Percentiles rank a stretch among this genome's conserved stretches.
These are phyloP conservation scores for Staphylotrichum tortipilum DNA, from an alignment of 495 filamentous ascomycete genomes.

Conservation along the genomic window DNA sequence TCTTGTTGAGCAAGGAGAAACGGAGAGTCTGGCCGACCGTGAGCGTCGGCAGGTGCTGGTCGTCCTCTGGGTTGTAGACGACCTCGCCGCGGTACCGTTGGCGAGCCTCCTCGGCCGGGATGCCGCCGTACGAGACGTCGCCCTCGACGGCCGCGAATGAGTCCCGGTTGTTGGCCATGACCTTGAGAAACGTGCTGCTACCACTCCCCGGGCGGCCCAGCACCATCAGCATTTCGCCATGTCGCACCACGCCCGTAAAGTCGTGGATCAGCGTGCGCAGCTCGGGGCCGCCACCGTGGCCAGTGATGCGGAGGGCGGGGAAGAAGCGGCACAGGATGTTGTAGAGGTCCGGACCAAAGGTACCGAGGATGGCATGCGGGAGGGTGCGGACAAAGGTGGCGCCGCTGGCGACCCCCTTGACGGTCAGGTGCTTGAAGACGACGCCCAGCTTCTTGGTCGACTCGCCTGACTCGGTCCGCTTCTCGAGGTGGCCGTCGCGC, in stretches of 20 bases:
- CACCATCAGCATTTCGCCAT: conserved; percentile 77
- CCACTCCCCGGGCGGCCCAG: conserved; percentile 72
- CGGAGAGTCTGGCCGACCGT: conserved; percentile 73
- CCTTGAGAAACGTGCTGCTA: conserved; percentile 73
- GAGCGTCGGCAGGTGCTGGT: conserved; percentile 67
- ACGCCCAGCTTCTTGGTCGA: conserved; percentile 81
- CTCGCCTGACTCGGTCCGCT: conserved; percentile 53
- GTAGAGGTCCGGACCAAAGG: conserved; percentile 78
- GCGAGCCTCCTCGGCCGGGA: conserved; percentile 58
- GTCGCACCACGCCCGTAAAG: conserved; percentile 68
- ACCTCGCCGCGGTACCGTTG: conserved; percentile 71
- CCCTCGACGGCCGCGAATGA: conserved; percentile 60
- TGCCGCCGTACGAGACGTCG: conserved; percentile 68
- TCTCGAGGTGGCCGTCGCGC: conserved; percentile 73
- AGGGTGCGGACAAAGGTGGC: conserved; percentile 64
- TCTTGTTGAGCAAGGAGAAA: conserved; percentile 80
- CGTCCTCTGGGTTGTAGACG: conserved; percentile 76
- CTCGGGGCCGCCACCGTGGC: conserved; percentile 33
- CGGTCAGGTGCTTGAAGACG: conserved; percentile 69
- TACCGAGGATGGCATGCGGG: conserved; percentile 69
- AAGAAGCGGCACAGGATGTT: conserved; percentile 55
- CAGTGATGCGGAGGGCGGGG: conserved; percentile 50
- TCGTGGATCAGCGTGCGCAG: conserved; percentile 59
- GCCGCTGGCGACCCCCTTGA: conserved; percentile 61
- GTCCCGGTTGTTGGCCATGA: conserved; percentile 61